These are phyloP conservation scores for Boletus sp. DNA, from an alignment of 768 basidiomycete species.

Conservation along the genomic window DNA sequence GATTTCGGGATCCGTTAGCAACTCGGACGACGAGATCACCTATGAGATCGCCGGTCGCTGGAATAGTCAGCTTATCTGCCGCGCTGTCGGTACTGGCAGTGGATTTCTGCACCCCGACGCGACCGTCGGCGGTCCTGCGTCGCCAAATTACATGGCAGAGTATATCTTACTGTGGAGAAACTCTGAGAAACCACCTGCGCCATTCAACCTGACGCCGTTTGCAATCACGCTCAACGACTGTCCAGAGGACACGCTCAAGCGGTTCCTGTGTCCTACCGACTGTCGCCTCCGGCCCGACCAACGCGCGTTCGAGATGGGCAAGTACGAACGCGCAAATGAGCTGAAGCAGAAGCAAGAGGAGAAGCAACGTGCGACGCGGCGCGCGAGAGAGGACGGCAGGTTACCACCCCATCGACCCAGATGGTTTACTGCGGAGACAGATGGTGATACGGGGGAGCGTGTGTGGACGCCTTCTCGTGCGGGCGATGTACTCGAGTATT, in stretches of 20 bases:
- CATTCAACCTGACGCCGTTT: slow-evolving; percentile 95
- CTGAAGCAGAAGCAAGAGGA: slow-evolving; percentile 83
- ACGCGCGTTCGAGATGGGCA: slow-evolving; percentile 87
- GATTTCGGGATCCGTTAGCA: slow-evolving; percentile 81
- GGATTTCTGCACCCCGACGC: slow-evolving; percentile 73
- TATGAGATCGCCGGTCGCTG: slow-evolving; percentile 95
- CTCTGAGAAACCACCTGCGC: slow-evolving; percentile 75
- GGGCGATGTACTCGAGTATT: slow-evolving; percentile 67
- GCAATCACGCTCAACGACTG: slow-evolving; percentile 91
- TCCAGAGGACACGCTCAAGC: slow-evolving; percentile 61
- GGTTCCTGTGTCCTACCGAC: slow-evolving; percentile 84
- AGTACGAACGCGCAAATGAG: slow-evolving; percentile 79
- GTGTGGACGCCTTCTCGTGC: slow-evolving; percentile 73
- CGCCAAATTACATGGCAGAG: slow-evolving; percentile 51
- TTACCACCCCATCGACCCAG: slow-evolving; percentile 71
- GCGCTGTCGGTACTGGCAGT: slow-evolving; percentile 57
- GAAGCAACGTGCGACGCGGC: slow-evolving; percentile 66
- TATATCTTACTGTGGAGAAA: slow-evolving; percentile 92
- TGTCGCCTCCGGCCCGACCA: slow-evolving; percentile 92
- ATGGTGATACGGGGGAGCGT: slow-evolving; percentile 85
- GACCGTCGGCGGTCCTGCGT: slow-evolving; percentile 43
- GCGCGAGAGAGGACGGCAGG: slow-evolving; percentile 70
- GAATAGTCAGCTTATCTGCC: slow-evolving; percentile 92
- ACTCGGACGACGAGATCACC: slow-evolving; percentile 56
- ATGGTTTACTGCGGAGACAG: slow-evolving; percentile 83